Base-by-base conservation (phyloP, 1,284 basidiomycete genomes). In the Ustilago hordei region DNA sequence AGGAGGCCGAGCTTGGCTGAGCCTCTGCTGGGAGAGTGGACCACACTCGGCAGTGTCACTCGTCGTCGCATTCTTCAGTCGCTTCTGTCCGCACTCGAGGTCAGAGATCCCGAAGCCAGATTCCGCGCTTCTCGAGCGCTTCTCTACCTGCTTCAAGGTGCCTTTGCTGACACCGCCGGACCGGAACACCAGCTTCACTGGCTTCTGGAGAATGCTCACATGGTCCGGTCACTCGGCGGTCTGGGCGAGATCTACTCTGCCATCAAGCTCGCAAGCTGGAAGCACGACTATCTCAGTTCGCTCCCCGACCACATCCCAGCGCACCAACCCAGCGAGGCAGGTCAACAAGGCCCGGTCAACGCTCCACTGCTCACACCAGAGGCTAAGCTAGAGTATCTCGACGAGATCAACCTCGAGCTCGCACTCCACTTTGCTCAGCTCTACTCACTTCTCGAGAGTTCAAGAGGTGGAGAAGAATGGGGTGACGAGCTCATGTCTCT, bases 181-280 rank as follows among this genome's bases (percentile, higher is more conserved):
- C 92, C 94, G 0, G 94, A 97, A 81, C 92, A 97, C 85, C 97
- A 99, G 86, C 87, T 99, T 52, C 93, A 95, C 78, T 96, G 95
- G 93, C 93, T 99, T 79, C 92, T 94, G 70, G 93, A 96, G 86
- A 98, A 98, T 84, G 93, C 93, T 82, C 93, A 93, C 84, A 89
- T 93, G 38, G 92, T 98, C 2, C 90, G 95, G 62, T 89, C 90
- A 31, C 92, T 92, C 0, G 95, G 97, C 84, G 96, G 95, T 17
- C 87, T 98, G 12, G 91, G 91, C 77, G 91, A 90, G 62, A 92
- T 98, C 36, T 90, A 96, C 23, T 91, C 93, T 80, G 94, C 94
- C 9, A 90, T 97, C 87, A 95, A 95, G 86, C 93, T 95, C 68
- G 94, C 95, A 1, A 92, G 92, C 69, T 91, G 91, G 58, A 93